A percentile compares a stretch with the other conserved stretches of the same genome.
Conservation (phyloP, 2,329 filamentous ascomycete genomes). For the Pyricularia grisea region DNA sequence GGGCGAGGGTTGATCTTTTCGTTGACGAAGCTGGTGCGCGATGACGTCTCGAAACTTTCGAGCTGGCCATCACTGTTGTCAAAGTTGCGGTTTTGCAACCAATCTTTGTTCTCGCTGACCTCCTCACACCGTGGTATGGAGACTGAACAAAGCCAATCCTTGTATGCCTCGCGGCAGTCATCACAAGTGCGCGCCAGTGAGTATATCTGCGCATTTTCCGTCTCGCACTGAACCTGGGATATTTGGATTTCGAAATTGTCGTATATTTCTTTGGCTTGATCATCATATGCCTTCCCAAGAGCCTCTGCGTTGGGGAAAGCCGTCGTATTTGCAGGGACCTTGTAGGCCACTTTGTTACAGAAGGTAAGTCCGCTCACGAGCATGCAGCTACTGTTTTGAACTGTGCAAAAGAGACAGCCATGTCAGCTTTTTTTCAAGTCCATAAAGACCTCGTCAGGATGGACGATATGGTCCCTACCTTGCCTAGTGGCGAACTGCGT, state of each 20-base stretch:
- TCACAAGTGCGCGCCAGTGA: constrained; percentile 69
- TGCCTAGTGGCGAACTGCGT: constrained; percentile 72
- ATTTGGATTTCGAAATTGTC: constrained; percentile 72
- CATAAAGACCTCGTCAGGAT: background rate
- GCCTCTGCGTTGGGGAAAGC: constrained; percentile 47
- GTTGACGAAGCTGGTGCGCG: constrained; percentile 68
- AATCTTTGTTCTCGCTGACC: constrained; percentile 44
- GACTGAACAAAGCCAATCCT: constrained; percentile 89
- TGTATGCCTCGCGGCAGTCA: constrained; percentile 75
- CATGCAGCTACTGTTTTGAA: constrained; percentile 58
- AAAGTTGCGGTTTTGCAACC: constrained; percentile 62
- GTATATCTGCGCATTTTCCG: constrained; percentile 62
- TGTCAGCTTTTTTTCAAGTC: background rate
- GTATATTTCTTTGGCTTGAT: constrained; percentile 60
- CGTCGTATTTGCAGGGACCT: constrained; percentile 69
- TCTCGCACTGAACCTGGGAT: constrained; percentile 78
- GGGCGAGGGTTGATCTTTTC: constrained; percentile 65
- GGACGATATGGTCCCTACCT: constrained; percentile 39
- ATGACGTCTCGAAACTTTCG: constrained; percentile 37
- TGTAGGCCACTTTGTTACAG: constrained; percentile 81
- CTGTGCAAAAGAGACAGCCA: background rate
- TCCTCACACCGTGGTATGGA: constrained; percentile 89
- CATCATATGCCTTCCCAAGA: constrained; percentile 69
- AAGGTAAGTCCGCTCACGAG: constrained; percentile 82
- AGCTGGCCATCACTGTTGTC: constrained; percentile 32